Percentiles rank a stretch among this genome's conserved stretches.
These are phyloP conservation scores for Vachellia collinsii DNA, from an alignment of 306 rosid genomes.

Conservation along the genomic window DNA sequence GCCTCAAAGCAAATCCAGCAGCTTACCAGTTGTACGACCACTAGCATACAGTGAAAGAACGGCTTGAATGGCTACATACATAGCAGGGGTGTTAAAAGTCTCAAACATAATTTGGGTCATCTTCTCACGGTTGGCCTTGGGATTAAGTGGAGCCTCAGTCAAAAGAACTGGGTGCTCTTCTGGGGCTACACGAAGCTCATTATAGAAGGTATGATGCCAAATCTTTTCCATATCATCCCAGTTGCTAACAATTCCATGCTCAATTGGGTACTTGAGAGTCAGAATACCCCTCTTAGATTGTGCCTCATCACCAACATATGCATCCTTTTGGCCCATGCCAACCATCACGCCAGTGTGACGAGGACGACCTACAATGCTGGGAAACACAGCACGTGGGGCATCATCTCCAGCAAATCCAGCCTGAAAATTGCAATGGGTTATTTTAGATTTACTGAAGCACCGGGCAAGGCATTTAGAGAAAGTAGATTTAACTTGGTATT, in stretches of 20 bases:
- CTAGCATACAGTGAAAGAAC: slow-evolving; percentile 95
- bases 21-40: slow-evolving; percentile 95
- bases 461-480: background rate
- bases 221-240: slow-evolving; percentile 72
- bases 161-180: slow-evolving; percentile 95
- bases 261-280: slow-evolving; percentile 66
- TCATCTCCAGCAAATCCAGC: slow-evolving; percentile 80
- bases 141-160: slow-evolving; percentile 96
- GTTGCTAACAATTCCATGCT: slow-evolving; percentile 71
- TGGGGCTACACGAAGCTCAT: slow-evolving; percentile 96
- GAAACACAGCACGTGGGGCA: slow-evolving; percentile 73
- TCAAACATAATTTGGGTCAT: slow-evolving; percentile 99
- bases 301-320: slow-evolving; percentile 51
- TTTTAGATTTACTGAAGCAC: background rate
- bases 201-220: slow-evolving; percentile 61
- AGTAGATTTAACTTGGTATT: background rate
- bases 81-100: slow-evolving; percentile 94
- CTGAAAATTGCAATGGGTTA: slow-evolving; percentile 31
- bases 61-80: slow-evolving; percentile 99
- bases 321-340: slow-evolving; percentile 34
- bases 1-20: slow-evolving; percentile 4
- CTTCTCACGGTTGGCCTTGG: slow-evolving; percentile 95
- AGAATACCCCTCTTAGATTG: slow-evolving; percentile 72
- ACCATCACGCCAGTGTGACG: slow-evolving; percentile 29
- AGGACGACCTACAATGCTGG: slow-evolving; percentile 49